Conservation (phyloP, 164 flowering plant species). For the Platanus orientalis region DNA sequence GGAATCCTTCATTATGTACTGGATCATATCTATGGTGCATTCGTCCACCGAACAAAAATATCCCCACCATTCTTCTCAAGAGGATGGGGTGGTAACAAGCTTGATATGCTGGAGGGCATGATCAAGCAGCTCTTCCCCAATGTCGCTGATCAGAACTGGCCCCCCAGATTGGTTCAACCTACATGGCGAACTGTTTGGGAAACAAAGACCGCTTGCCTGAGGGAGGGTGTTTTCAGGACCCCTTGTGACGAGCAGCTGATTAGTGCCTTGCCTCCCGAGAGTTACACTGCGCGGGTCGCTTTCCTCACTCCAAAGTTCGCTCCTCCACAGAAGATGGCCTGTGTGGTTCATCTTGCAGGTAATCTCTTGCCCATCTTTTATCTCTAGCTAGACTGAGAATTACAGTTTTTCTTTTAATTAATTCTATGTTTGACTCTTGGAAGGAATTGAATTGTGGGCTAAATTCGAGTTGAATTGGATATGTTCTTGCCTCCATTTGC, state of each 20-base stretch:
- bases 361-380: constrained; percentile 1
- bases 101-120: constrained; percentile 72
- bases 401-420: neutral
- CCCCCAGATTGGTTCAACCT: constrained; percentile 72
- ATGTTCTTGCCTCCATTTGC: neutral
- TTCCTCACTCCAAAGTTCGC: constrained; percentile 68
- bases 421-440: neutral
- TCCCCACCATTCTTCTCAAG: constrained; percentile 85
- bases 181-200: constrained; percentile 92
- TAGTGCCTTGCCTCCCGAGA: constrained; percentile 88
- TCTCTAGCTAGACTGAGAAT: no score
- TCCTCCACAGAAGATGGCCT: constrained; percentile 72
- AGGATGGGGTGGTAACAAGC: constrained; percentile 94
- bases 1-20: constrained; percentile 87
- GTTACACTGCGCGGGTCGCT: constrained; percentile 82
- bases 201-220: constrained; percentile 58
- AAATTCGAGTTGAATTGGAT: neutral
- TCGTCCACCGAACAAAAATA: constrained; percentile 72
- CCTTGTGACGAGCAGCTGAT: constrained; percentile 75
- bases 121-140: constrained; percentile 78
- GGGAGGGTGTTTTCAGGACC: constrained; percentile 80
- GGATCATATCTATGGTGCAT: constrained; percentile 95
- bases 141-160: constrained; percentile 58
- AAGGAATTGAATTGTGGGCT: constrained; percentile 1
- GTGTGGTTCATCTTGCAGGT: constrained; percentile 99